These are phyloP conservation scores for Teunomyces gatunensis DNA, from an alignment of 805 yeast genomes.

Conservation along the genomic window DNA sequence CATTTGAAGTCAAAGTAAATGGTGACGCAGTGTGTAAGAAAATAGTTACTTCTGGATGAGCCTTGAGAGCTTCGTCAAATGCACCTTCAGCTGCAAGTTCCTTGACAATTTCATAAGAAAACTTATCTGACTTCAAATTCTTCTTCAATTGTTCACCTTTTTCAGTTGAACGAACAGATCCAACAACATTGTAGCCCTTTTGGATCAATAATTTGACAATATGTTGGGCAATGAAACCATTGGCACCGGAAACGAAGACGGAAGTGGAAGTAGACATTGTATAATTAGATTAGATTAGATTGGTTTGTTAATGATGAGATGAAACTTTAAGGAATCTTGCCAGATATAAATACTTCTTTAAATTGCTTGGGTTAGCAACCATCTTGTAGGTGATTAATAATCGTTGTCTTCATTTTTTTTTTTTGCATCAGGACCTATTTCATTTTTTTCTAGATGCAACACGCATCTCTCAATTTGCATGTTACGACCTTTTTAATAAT, in stretches of 20 bases:
- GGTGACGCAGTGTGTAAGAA: conserved; percentile 54
- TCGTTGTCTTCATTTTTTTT: too few relatives aligned
- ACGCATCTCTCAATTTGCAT: too few relatives aligned
- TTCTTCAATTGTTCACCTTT: conserved; percentile 16
- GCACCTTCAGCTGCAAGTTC: conserved; percentile 34
- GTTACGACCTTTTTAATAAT: too few relatives aligned
- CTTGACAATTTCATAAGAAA: conserved; percentile 28
- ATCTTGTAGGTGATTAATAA: too few relatives aligned
- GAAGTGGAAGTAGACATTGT: neutral
- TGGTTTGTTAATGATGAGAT: too few relatives aligned
- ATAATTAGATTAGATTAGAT: neutral
- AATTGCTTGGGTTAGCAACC: too few relatives aligned
- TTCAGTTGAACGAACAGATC: conserved; percentile 44
- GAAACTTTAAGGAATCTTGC: too few relatives aligned
- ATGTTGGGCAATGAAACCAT: conserved; percentile 51
- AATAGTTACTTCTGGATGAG: conserved; percentile 37
- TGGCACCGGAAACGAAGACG: conserved; percentile 49
- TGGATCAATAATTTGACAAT: conserved; percentile 39
- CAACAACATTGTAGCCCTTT: conserved; percentile 46
- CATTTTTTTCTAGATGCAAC: too few relatives aligned
- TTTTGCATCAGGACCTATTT: too few relatives aligned
- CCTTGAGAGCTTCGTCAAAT: conserved; percentile 44
- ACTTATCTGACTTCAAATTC: conserved; percentile 11
- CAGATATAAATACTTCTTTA: too few relatives aligned
- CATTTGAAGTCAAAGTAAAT: conserved; percentile 18